A percentile compares a stretch with the other conserved stretches of the same genome.
Evolutionary conservation across 2,329 filamentous ascomycete genomes (phyloP).

Genomic region (Nothopassalora personata): DNA sequence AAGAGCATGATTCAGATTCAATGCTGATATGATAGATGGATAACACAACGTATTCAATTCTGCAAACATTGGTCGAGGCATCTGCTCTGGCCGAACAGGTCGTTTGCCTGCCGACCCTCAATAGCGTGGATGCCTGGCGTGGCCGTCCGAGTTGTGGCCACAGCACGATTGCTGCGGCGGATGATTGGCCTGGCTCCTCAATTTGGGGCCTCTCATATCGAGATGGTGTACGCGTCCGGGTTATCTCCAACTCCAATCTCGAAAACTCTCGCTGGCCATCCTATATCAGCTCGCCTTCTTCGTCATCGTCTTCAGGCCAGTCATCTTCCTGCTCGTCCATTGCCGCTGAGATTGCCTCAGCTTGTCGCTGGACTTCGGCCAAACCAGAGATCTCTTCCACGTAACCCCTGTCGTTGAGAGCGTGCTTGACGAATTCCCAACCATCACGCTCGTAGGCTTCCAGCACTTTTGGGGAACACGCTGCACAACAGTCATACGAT

Average conservation of each 20-base stretch:
- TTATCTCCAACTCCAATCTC: too few relatives aligned
- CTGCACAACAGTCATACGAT: constrained; percentile 76
- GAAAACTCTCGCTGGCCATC: background rate
- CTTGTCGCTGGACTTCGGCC: constrained; percentile 57
- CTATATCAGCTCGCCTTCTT: constrained; percentile 45
- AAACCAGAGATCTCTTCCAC: constrained; percentile 71
- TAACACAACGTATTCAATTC: background rate
- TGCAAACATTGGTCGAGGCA: background rate
- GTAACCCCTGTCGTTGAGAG: constrained; percentile 69
- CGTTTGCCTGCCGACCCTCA: background rate
- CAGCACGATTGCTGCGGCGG: background rate
- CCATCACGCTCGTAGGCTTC: constrained; percentile 61
- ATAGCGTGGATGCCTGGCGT: background rate
- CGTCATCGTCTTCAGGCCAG: constrained; percentile 42
- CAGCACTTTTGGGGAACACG: constrained; percentile 67
- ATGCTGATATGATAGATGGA: too few relatives aligned
- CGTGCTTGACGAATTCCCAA: constrained; percentile 72
- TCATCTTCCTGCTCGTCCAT: constrained; percentile 61
- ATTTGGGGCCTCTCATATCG: background rate
- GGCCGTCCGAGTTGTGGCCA: too few relatives aligned
- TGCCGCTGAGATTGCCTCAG: constrained; percentile 44
- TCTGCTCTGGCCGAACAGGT: background rate
- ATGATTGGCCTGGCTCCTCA: background rate
- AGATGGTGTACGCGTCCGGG: background rate
- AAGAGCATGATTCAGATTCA: too few relatives aligned